These are phyloP conservation scores for Serendipita indica DNA, from an alignment of 768 basidiomycete species.

Conservation along the genomic window DNA sequence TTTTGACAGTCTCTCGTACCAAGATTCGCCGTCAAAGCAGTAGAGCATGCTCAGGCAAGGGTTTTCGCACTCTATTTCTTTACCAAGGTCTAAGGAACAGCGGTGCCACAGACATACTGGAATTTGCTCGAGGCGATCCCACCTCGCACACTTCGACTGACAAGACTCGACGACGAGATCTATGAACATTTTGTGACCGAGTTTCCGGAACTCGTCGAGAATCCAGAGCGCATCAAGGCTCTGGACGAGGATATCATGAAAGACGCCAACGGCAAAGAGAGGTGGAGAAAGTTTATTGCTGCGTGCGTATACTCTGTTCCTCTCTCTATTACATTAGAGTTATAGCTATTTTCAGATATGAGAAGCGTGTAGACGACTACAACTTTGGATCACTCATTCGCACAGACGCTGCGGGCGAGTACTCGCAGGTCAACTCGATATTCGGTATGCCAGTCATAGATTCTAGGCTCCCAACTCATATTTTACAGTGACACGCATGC, in stretches of 20 bases:
- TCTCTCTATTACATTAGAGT: slow-evolving; percentile 3
- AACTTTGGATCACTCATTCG: slow-evolving; percentile 96
- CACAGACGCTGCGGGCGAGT: slow-evolving; percentile 62
- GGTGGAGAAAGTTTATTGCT: slow-evolving; percentile 81
- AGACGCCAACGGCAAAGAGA: slow-evolving; percentile 67
- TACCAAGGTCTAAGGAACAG: slow-evolving; percentile 6
- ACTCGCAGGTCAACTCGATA: slow-evolving; percentile 84
- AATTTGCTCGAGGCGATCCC: slow-evolving; percentile 71
- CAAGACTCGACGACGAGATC: slow-evolving; percentile 88
- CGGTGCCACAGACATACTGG: slow-evolving; percentile 70
- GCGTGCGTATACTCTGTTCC: slow-evolving; percentile 29
- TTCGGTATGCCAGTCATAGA: slow-evolving; percentile 44
- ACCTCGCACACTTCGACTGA: slow-evolving; percentile 63
- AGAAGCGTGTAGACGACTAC: slow-evolving; percentile 80
- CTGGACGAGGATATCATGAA: slow-evolving; percentile 93
- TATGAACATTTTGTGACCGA: slow-evolving; percentile 53
- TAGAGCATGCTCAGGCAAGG: slow-evolving; percentile 86
- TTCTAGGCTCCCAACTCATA: background rate
- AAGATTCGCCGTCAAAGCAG: slow-evolving; percentile 85
- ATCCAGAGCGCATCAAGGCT: slow-evolving; percentile 29
- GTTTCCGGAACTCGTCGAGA: slow-evolving; percentile 61
- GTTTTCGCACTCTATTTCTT: background rate
- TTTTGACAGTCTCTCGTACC: slow-evolving; percentile 10
- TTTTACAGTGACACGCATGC: slow-evolving; percentile 48
- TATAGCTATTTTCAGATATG: slow-evolving; percentile 41